A percentile compares a stretch with the other conserved stretches of the same genome.
These are phyloP conservation scores for Parachlorella kessleri DNA, from an alignment of 139 green algal species.

Conservation along the genomic window DNA sequence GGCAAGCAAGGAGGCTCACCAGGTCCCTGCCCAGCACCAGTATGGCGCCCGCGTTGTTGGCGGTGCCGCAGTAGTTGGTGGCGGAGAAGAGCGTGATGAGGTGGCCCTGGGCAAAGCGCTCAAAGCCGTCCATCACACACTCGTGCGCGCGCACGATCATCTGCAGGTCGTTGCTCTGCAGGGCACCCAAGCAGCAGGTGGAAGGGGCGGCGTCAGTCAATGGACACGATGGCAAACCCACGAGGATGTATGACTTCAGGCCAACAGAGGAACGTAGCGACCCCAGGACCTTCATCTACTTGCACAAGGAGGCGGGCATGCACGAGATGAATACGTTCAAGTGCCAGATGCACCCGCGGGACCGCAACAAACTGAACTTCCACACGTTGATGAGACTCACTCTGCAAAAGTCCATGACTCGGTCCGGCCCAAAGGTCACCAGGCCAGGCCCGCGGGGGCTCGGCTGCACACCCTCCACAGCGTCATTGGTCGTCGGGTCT, in stretches of 20 bases:
- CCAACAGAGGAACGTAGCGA: too few relatives aligned
- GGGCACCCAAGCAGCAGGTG: neutral
- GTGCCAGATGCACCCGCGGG: too few relatives aligned
- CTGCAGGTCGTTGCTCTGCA: constrained; percentile 92
- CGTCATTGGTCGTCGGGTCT: constrained; percentile 98
- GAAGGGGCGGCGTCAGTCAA: too few relatives aligned
- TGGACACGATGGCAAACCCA: too few relatives aligned
- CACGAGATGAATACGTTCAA: too few relatives aligned
- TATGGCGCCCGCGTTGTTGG: constrained; percentile 90
- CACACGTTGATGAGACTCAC: too few relatives aligned
- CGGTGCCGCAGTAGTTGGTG: constrained; percentile 99
- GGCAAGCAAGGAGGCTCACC: constrained; percentile 40
- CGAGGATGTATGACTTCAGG: too few relatives aligned
- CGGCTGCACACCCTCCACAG: constrained; percentile 92
- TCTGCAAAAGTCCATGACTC: constrained; percentile 98
- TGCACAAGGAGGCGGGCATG: too few relatives aligned
- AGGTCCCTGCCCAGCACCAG: constrained; percentile 85
- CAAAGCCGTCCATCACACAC: constrained; percentile 99
- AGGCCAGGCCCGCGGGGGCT: constrained; percentile 90
- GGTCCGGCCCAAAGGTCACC: constrained; percentile 97
- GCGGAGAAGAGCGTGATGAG: constrained; percentile 97
- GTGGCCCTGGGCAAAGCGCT: constrained; percentile 96
- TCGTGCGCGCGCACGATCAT: constrained; percentile 99
- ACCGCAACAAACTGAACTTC: too few relatives aligned
- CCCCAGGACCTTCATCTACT: too few relatives aligned